phyloP scores from a whole-genome alignment of 257 asterid genomes.

The Ballota nigra region DNA sequence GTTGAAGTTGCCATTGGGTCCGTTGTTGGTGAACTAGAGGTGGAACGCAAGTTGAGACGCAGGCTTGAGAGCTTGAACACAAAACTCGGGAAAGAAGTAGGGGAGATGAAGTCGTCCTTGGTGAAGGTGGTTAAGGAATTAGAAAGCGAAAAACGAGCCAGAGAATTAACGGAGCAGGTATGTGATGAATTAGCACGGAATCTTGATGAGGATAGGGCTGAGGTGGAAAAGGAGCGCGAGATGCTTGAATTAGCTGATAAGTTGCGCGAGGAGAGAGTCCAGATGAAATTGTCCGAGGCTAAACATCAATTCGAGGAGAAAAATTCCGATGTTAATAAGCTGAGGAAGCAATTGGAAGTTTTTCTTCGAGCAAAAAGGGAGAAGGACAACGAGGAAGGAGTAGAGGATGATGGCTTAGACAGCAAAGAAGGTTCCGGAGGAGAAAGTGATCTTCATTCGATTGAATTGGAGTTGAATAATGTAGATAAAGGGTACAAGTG shows the following conservation, averaged over 20 bases:
- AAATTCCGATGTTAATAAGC: conserved; percentile 60
- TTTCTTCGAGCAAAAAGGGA: conserved; percentile 59
- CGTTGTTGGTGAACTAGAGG: conserved; percentile 66
- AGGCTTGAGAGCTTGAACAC: conserved; percentile 77
- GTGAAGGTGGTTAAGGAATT: conserved; percentile 59
- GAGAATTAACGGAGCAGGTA: conserved; percentile 66
- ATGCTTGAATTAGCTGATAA: conserved; percentile 58
- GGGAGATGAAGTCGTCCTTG: conserved; percentile 59
- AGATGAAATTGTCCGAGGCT: conserved; percentile 52
- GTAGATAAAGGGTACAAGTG: conserved; percentile 38
- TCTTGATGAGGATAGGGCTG: conserved; percentile 55
- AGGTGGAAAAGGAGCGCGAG: conserved; percentile 62
- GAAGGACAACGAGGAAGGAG: conserved; percentile 40
- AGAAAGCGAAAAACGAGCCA: conserved; percentile 72
- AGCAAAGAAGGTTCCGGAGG: conserved; percentile 46
- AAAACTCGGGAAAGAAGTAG: conserved; percentile 72
- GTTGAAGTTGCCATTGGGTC: conserved; percentile 60
- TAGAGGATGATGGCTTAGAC: conserved; percentile 43
- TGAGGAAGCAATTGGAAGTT: conserved; percentile 71
- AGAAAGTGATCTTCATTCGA: conserved; percentile 70
- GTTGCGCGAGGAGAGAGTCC: conserved; percentile 54
- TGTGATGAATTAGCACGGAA: conserved; percentile 68
- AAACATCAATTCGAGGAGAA: conserved; percentile 65
- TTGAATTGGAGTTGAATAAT: conserved; percentile 49
- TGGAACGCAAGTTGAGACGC: conserved; percentile 63